A percentile compares a stretch with the other conserved stretches of the same genome.
Evolutionary conservation across 1,284 basidiomycete species (phyloP).

Genomic region (Vanrija sp.): DNA sequence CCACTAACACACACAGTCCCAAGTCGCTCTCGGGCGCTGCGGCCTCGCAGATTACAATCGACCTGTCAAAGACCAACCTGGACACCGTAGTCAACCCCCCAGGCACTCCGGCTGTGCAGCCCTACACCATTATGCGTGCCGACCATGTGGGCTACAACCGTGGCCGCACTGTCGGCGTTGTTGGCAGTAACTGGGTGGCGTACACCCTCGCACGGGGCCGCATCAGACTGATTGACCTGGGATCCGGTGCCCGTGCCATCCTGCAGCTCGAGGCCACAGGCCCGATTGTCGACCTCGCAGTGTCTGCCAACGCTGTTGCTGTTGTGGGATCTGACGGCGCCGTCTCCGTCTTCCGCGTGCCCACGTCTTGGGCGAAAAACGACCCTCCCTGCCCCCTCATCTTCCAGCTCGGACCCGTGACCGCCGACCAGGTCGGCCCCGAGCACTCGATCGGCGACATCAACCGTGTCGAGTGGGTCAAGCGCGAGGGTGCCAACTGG

Average conservation of each 20-base stretch:
- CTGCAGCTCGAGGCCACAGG: slow-evolving; percentile 25
- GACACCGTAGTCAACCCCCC: slow-evolving; percentile 24
- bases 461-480: slow-evolving; percentile 35
- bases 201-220: slow-evolving; percentile 37
- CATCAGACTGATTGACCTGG: slow-evolving; percentile 34
- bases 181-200: slow-evolving; percentile 29
- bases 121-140: slow-evolving; percentile 31
- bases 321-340: slow-evolving; percentile 27
- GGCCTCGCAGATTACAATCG: slow-evolving; percentile 13
- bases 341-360: slow-evolving; percentile 31
- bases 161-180: slow-evolving; percentile 34
- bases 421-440: slow-evolving; percentile 1
- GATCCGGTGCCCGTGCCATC: slow-evolving; percentile 30
- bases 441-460: slow-evolving; percentile 19
- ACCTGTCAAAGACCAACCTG: slow-evolving; percentile 31
- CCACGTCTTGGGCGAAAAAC: slow-evolving; percentile 26
- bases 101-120: slow-evolving; percentile 23
- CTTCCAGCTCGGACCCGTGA: slow-evolving; percentile 15
- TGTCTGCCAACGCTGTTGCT: slow-evolving; percentile 24
- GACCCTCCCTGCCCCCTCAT: slow-evolving; percentile 24
- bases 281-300: slow-evolving; percentile 35
- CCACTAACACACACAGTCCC: slow-evolving; percentile 12
- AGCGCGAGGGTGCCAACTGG: slow-evolving; percentile 20
- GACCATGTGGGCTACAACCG: slow-evolving; percentile 20
- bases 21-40: slow-evolving; percentile 17